Percentiles rank a stretch among this genome's conserved stretches.
Conservation (phyloP, 1,139 yeast species). For the Scheffersomyces stambukii region DNA sequence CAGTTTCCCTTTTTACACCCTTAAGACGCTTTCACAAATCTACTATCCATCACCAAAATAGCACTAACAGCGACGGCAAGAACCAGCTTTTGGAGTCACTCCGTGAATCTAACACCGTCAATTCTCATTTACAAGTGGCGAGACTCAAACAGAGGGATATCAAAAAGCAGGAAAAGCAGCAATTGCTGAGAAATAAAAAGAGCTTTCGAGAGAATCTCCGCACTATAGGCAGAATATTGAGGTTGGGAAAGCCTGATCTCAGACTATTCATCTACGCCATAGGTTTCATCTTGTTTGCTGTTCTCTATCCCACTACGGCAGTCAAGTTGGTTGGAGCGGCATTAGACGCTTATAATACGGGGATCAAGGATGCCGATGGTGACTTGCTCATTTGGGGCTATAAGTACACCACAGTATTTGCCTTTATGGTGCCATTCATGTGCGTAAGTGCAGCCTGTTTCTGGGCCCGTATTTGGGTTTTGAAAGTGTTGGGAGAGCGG, state of each 20-base stretch:
- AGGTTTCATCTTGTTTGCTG: conserved; percentile 43
- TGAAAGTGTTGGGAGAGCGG: conserved; percentile 40
- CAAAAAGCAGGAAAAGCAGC: conserved; percentile 32
- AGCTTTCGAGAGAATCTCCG: conserved; percentile 31
- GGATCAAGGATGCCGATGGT: conserved; percentile 36
- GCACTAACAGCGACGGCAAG: conserved; percentile 1
- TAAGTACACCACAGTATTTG: conserved; percentile 38
- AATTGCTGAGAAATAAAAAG: conserved; percentile 21
- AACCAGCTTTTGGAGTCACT: neutral
- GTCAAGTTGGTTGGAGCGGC: conserved; percentile 47
- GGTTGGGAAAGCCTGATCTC: conserved; percentile 39
- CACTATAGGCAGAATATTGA: conserved; percentile 35
- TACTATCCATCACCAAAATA: no score
- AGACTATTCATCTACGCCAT: conserved; percentile 37
- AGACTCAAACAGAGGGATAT: conserved; percentile 22
- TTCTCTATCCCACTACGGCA: conserved; percentile 42
- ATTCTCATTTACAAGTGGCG: conserved; percentile 27
- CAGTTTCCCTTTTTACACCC: no score
- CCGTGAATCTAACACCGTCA: conserved; percentile 21
- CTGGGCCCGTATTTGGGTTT: conserved; percentile 49
- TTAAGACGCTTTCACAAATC: no score
- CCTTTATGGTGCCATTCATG: conserved; percentile 46
- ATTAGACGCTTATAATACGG: conserved; percentile 40
- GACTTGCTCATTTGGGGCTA: conserved; percentile 44
- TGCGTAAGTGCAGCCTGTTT: conserved; percentile 41